Conservation (phyloP, 768 basidiomycete genomes). For the Boletales sp. region DNA sequence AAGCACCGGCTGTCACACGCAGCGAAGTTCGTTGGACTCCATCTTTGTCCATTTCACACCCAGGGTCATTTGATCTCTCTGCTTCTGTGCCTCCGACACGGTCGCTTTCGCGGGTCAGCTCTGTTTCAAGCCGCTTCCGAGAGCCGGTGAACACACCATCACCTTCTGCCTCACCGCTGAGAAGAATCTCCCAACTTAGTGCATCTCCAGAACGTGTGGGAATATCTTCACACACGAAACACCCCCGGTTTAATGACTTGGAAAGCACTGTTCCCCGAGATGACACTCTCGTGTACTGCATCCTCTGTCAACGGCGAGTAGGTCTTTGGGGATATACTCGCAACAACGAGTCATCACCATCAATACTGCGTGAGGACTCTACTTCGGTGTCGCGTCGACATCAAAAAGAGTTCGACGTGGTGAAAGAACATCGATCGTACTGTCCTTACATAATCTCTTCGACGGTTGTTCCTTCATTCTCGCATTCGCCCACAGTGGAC, state of each 20-base stretch:
- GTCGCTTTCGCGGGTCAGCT: slow-evolving; percentile 30
- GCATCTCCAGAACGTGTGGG: slow-evolving; percentile 13
- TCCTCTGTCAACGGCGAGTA: slow-evolving; percentile 72
- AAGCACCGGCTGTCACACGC: slow-evolving; percentile 27
- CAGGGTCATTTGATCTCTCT: slow-evolving; percentile 27
- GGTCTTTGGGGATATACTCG: slow-evolving; percentile 72
- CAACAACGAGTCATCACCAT: slow-evolving; percentile 5
- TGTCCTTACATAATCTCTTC: slow-evolving; percentile 81
- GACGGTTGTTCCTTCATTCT: slow-evolving; percentile 57
- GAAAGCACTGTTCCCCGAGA: slow-evolving; percentile 29
- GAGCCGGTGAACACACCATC: slow-evolving; percentile 20
- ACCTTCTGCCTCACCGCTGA: slow-evolving; percentile 18
- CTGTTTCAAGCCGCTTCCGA: slow-evolving; percentile 23
- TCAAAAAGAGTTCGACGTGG: slow-evolving; percentile 60
- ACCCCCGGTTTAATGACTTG: background rate
- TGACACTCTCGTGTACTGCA: slow-evolving; percentile 57
- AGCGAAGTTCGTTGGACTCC: slow-evolving; percentile 9
- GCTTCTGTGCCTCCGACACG: slow-evolving; percentile 30
- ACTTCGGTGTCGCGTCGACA: slow-evolving; percentile 20
- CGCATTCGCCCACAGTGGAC: slow-evolving; percentile 22
- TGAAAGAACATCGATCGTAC: slow-evolving; percentile 81
- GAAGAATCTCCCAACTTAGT: slow-evolving; percentile 17
- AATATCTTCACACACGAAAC: slow-evolving; percentile 7
- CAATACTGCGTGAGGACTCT: slow-evolving; percentile 10
- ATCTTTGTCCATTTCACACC: slow-evolving; percentile 22